Conservation (phyloP, 371 early-diverging fungal species). For the Amoeboaphelidium protococcarum region DNA sequence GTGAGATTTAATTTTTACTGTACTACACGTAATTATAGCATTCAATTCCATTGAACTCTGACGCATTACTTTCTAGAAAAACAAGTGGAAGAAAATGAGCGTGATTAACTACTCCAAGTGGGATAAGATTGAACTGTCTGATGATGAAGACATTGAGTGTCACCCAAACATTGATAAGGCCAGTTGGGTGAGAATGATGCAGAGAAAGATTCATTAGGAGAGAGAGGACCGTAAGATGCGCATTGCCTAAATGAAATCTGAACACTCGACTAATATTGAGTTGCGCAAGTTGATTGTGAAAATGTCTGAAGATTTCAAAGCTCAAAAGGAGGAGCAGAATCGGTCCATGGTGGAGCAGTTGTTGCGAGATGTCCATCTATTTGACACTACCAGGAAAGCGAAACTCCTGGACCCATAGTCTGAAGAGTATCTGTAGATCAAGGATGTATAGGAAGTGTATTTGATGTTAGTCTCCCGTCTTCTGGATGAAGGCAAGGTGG, state of each 20-base stretch:
- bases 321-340: constrained; percentile 6
- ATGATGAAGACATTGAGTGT: constrained; percentile 81
- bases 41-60: too few species aligned
- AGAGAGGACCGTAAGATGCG: constrained; percentile 53
- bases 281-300: constrained; percentile 18
- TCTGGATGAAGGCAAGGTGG: constrained; percentile 13
- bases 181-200: constrained; percentile 74
- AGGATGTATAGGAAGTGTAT: constrained; percentile 12
- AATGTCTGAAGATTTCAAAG: constrained; percentile 1
- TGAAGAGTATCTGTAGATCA: constrained; percentile 3
- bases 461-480: constrained; percentile 13
- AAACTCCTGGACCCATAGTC: constrained; percentile 3
- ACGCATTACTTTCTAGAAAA: too few species aligned
- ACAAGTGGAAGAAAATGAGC: constrained; percentile 2
- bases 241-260: constrained; percentile 28
- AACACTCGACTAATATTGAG: constrained; percentile 25
- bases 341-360: constrained; percentile 6
- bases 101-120: constrained; percentile 63
- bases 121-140: constrained; percentile 84
- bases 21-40: too few species aligned
- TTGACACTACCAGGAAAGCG: constrained; percentile 6
- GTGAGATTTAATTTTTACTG: too few species aligned
- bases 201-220: constrained; percentile 60
- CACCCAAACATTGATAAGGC: constrained; percentile 85
- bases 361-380: constrained; percentile 4